Evolutionary conservation across 2,329 filamentous ascomycete genomes (phyloP).

Genomic region (Neobulgaria alba): DNA sequence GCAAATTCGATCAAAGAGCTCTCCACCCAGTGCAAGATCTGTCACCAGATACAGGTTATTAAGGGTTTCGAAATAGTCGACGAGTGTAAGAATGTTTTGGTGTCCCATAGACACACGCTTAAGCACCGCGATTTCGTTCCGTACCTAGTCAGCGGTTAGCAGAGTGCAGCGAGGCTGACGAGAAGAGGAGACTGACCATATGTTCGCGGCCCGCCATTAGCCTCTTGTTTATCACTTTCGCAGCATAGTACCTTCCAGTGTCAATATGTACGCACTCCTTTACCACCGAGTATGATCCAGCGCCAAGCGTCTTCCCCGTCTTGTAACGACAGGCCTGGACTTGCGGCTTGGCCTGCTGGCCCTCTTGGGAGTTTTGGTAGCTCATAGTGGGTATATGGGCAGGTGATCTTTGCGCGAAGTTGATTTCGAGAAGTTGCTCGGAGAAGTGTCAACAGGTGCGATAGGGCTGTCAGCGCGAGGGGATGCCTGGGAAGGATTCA

Average conservation of each 20-base stretch:
- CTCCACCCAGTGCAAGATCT: slow-evolving; percentile 89
- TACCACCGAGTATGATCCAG: slow-evolving; percentile 95
- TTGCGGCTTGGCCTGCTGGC: slow-evolving; percentile 20
- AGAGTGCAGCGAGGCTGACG: neutral
- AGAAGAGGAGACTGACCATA: slow-evolving; percentile 57
- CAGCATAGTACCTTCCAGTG: slow-evolving; percentile 94
- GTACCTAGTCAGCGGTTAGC: slow-evolving; percentile 48
- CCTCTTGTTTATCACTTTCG: slow-evolving; percentile 98
- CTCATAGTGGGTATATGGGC: slow-evolving; percentile 16
- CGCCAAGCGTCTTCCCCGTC: slow-evolving; percentile 93
- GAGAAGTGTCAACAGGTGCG: slow-evolving; percentile 2
- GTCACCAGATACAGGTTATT: slow-evolving; percentile 99
- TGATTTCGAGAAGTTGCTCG: neutral
- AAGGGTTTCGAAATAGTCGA: slow-evolving; percentile 99
- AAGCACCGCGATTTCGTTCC: slow-evolving; percentile 95
- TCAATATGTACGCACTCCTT: slow-evolving; percentile 99
- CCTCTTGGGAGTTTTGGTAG: slow-evolving; percentile 18
- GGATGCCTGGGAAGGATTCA: neutral
- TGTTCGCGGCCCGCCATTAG: slow-evolving; percentile 96
- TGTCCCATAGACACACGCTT: slow-evolving; percentile 99
- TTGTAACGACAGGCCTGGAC: slow-evolving; percentile 97
- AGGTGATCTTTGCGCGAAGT: neutral
- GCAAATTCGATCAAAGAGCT: slow-evolving; percentile 97
- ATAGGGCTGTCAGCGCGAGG: neutral
- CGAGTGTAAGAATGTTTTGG: slow-evolving; percentile 93